These are phyloP conservation scores for Marchantia paleacea DNA, from an alignment of 225 moss, liverwort and hornwort genomes.

Conservation along the genomic window DNA sequence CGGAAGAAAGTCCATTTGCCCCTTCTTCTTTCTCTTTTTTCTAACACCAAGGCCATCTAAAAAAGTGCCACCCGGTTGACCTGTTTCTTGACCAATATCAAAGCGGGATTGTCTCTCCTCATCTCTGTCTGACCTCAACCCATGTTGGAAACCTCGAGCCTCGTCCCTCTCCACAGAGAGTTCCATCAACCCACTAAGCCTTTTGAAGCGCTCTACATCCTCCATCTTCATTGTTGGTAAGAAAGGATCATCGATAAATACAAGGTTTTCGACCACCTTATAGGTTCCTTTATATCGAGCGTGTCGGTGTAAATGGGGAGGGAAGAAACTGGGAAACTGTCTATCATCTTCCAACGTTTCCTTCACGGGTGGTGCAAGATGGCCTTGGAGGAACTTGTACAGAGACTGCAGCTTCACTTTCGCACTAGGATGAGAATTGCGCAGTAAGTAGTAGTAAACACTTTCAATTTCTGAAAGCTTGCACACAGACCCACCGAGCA, in stretches of 20 bases:
- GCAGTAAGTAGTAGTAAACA: constrained; percentile 81
- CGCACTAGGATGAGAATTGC: constrained; percentile 91
- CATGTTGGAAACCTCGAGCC: constrained; percentile 80
- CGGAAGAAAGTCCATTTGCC: constrained; percentile 59
- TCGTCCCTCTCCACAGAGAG: constrained; percentile 78
- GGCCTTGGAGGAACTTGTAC: constrained; percentile 94
- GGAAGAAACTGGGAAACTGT: constrained; percentile 87
- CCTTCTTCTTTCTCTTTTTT: constrained; percentile 75
- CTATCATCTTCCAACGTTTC: constrained; percentile 85
- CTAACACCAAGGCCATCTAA: constrained; percentile 57
- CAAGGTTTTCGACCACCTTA: constrained; percentile 94
- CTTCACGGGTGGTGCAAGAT: constrained; percentile 92
- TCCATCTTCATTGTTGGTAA: constrained; percentile 62
- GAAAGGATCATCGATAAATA: constrained; percentile 88
- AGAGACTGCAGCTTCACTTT: constrained; percentile 94
- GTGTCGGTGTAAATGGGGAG: constrained; percentile 83
- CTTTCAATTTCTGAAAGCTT: constrained; percentile 98
- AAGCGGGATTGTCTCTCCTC: constrained; percentile 96
- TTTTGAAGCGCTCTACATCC: constrained; percentile 84
- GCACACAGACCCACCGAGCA: constrained; percentile 83
- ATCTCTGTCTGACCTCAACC: constrained; percentile 90
- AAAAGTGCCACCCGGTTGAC: constrained; percentile 35
- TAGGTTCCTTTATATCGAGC: constrained; percentile 96
- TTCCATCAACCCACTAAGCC: constrained; percentile 73
- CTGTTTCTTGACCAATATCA: constrained; percentile 64